Evolutionary conservation across 1,284 basidiomycete genomes (phyloP).

Genomic region (Phlebopus sp.): DNA sequence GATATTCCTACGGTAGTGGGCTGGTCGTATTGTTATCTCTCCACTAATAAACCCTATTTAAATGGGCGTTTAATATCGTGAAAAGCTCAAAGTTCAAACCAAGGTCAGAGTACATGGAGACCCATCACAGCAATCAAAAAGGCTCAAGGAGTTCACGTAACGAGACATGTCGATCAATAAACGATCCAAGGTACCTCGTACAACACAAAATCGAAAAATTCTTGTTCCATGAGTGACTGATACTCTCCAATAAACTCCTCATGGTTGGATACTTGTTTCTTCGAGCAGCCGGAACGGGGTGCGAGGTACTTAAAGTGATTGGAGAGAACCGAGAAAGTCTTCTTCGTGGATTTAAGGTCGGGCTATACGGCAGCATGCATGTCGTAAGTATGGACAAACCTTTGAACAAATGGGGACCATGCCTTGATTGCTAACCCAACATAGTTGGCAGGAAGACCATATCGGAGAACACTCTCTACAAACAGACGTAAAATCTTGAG

Average conservation of each 20-base stretch:
- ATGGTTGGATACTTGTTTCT: conserved; percentile 39
- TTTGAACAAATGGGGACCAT: conserved; percentile 14
- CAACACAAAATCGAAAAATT: conserved; percentile 91
- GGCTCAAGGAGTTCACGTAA: neutral
- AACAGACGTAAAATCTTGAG: conserved; percentile 91
- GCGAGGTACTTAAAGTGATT: conserved; percentile 80
- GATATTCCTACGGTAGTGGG: conserved; percentile 48
- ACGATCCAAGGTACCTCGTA: conserved; percentile 84
- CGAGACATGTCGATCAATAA: conserved; percentile 34
- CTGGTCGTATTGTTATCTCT: conserved; percentile 54
- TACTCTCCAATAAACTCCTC: conserved; percentile 86
- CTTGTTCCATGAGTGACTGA: conserved; percentile 87
- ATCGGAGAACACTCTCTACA: conserved; percentile 93
- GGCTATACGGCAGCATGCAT: conserved; percentile 51
- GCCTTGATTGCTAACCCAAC: conserved; percentile 82
- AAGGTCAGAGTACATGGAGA: neutral
- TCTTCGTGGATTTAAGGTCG: conserved; percentile 82
- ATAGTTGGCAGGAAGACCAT: conserved; percentile 94
- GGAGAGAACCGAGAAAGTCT: conserved; percentile 73
- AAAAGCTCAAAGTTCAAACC: conserved; percentile 7
- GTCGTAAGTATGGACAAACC: conserved; percentile 2
- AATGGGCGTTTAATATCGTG: conserved; percentile 10
- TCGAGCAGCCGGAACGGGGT: conserved; percentile 51
- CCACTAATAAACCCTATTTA: conserved; percentile 36
- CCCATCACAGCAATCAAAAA: neutral